Percentiles rank a stretch among this genome's conserved stretches.
These are phyloP conservation scores for Erysiphe pulchra DNA, from an alignment of 2,329 filamentous ascomycete genomes.

Conservation along the genomic window DNA sequence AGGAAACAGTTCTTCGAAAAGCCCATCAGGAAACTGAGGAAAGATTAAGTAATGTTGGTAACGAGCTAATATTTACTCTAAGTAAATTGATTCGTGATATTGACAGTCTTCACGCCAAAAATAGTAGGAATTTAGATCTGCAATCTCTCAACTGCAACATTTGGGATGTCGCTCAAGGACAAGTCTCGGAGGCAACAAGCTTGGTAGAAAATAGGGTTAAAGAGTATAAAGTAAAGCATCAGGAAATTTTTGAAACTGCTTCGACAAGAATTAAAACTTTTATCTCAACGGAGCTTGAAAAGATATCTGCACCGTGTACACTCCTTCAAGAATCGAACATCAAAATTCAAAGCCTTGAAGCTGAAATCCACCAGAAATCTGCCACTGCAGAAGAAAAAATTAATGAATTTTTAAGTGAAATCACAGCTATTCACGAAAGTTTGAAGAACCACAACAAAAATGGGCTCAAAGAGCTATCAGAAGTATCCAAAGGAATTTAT, in stretches of 20 bases:
- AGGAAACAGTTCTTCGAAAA: slow-evolving; percentile 55
- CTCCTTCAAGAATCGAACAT: slow-evolving; percentile 45
- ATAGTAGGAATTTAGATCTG: slow-evolving; percentile 61
- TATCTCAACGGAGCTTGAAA: slow-evolving; percentile 46
- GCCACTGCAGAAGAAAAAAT: slow-evolving; percentile 54
- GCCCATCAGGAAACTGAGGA: slow-evolving; percentile 72
- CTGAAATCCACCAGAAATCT: slow-evolving; percentile 41
- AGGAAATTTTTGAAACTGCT: slow-evolving; percentile 39
- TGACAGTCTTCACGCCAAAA: slow-evolving; percentile 59
- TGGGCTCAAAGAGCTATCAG: slow-evolving; percentile 48
- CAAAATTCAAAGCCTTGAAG: slow-evolving; percentile 40
- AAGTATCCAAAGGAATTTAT: slow-evolving; percentile 67
- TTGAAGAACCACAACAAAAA: slow-evolving; percentile 71
- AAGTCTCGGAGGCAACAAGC: slow-evolving; percentile 51
- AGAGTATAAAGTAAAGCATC: slow-evolving; percentile 47
- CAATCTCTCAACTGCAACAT: slow-evolving; percentile 53
- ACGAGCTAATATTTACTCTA: slow-evolving; percentile 52
- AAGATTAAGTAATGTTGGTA: slow-evolving; percentile 46
- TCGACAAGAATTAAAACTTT: slow-evolving; percentile 52
- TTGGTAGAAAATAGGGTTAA: slow-evolving; percentile 53
- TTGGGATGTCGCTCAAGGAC: slow-evolving; percentile 52
- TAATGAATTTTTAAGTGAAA: slow-evolving; percentile 78
- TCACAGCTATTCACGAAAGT: slow-evolving; percentile 66
- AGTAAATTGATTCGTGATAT: slow-evolving; percentile 58
- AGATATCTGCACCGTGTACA: slow-evolving; percentile 41